Base-by-base conservation (phyloP, 495 filamentous ascomycete species). In the Aspergillus ellipticus region DNA sequence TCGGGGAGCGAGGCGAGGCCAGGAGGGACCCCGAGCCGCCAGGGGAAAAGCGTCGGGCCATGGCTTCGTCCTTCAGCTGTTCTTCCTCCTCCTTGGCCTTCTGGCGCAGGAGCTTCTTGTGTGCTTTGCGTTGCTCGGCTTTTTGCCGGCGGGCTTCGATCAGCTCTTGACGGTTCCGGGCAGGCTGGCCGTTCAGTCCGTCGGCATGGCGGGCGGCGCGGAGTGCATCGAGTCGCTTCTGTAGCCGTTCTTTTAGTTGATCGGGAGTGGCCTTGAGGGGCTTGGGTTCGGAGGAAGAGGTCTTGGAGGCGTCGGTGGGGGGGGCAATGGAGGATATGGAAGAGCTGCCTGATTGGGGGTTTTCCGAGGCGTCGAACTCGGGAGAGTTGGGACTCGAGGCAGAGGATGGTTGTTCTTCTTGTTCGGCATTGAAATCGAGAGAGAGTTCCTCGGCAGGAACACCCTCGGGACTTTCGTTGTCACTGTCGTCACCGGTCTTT, bases 101-200 rank as follows among this genome's bases (percentile, higher is more conserved):
- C 57, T 79, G 77, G 13, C 92, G 79, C 42, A 89, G 66, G 46
- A 89, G 85, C 66, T 95, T 92, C 74, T 96, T 97, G 68, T 90
- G 88, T 35, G 85, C 84, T 68, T 89, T 90, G 41, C 91, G 86
- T 61, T 89, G 80, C 49, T 89, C 84, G 66, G 93, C 90, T 73
- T 96, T 96, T 65, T 87, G 83, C 49, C 93, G 84, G 4, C 94
- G 83, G 15, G 87, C 79, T 70, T 97, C 95, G 61, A 98, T 87
- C 2, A 98, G 80, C 59, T 97, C 92, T 72, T 94, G 86, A 47
- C 92, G 80, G 53, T 85, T 94, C 43, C 85, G 82, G 39, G 93
- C 86, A 22, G 89, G 87, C 55, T 85, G 82, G 58, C 89, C 89
- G 64, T 96, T 82, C 5, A 82, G 77, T 13, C 86, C 89, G 59